Evolutionary conservation across 331 rosid species (phyloP), one percentile per base, ranked within the genome.

Genomic region (Spiraea crenata): DNA sequence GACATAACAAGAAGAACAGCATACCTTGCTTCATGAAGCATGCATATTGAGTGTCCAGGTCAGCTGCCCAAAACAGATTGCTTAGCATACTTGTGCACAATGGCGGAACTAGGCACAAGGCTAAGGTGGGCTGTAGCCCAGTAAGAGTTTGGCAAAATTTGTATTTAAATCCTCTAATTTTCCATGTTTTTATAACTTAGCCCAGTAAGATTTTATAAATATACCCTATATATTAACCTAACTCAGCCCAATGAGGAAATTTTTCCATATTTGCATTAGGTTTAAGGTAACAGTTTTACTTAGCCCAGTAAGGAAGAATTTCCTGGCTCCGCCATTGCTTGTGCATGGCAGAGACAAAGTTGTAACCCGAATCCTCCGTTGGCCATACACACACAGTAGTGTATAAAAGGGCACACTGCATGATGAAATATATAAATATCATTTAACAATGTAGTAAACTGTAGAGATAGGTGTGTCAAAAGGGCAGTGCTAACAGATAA

Each of bases 11-110:
- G 44, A 20, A 17, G n/a, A 17, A 39, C 35, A 54, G 47, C 31
- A 63, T 86, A 89, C 99, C 99, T 85, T 90, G 96, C 80, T 95
- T 95, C 83, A 95, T 83, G 90, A 87, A 91, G 82, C 99, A 95
- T 51, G 91, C 86, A 79, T 91, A 95, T 64, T 91, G 99, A 72
- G 97, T 79, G 75, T 95, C 99, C 85, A 95, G 82, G 82, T 95
- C 99, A 67, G 99, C 99, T 17, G 97, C 85, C 0, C 96, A 97
- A 79, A 95, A 95, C 54, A 95, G 84, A 80, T 91, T 91, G 79
- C 91, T 95, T 7, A 95, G 86, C 99, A 95, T 87, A 78, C 89
- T 95, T 38, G 99, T n/a, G n/a, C n/a, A n/a, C n/a, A n/a, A n/a
- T n/a, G n/a, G n/a, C n/a, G n/a, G n/a, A n/a, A n/a, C n/a, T n/a